Evolutionary conservation across 257 asterid species (phyloP).

Genomic region (Salvia miltiorrhiza): DNA sequence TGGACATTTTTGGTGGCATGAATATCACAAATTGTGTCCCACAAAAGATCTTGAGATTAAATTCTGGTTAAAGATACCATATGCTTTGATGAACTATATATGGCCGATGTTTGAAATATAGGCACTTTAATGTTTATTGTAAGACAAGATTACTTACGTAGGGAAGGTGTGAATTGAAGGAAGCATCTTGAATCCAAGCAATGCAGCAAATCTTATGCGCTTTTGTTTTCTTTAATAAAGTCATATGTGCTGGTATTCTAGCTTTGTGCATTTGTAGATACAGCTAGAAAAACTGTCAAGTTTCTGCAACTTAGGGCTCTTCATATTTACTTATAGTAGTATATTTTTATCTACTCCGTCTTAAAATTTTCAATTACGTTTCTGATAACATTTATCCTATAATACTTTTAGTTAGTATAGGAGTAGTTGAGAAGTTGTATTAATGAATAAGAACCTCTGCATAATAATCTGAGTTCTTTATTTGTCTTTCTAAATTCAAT

Average conservation of each 20-base stretch:
- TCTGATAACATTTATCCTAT: not conserved
- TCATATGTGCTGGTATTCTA: not conserved
- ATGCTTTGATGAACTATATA: not conserved
- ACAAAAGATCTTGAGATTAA: not conserved
- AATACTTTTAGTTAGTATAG: not conserved
- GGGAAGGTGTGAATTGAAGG: not conserved
- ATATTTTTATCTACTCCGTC: not conserved
- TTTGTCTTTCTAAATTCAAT: not conserved
- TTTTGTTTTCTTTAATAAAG: not conserved
- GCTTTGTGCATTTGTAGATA: not conserved
- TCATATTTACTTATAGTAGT: not conserved
- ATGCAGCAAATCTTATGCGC: not conserved
- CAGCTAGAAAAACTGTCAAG: not conserved
- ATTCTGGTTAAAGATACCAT: not conserved
- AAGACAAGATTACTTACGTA: not conserved
- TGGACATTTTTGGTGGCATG: not conserved
- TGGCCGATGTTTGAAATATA: not conserved
- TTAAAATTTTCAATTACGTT: not conserved
- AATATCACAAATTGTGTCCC: not conserved
- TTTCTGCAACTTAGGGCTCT: not conserved
- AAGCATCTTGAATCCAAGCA: not conserved
- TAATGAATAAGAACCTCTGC: not conserved
- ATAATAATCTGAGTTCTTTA: not conserved
- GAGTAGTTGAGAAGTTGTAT: not conserved
- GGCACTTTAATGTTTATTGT: not conserved